phyloP scores from a whole-genome alignment of 768 basidiomycete species.

The Mycena indigotica region DNA sequence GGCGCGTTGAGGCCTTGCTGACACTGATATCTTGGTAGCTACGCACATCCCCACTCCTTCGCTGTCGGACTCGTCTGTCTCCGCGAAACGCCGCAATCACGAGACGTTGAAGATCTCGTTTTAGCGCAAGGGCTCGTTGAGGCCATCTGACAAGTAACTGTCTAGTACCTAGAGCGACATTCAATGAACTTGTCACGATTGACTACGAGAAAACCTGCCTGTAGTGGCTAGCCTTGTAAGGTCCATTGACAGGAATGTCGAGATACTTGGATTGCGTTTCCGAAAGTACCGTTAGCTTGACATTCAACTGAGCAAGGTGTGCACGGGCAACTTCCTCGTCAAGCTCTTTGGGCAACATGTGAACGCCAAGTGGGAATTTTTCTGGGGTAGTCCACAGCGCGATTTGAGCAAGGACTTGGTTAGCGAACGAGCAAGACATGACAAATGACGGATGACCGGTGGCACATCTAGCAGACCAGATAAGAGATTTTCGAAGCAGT shows the following conservation, averaged over 20 bases:
- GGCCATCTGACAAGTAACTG: slow-evolving; percentile 52
- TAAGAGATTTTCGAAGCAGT: background rate
- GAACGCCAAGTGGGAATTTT: slow-evolving; percentile 94
- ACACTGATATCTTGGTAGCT: slow-evolving; percentile 6
- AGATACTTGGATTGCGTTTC: slow-evolving; percentile 85
- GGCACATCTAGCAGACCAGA: slow-evolving; percentile 66
- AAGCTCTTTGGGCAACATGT: slow-evolving; percentile 97
- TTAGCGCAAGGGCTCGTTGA: slow-evolving; percentile 76
- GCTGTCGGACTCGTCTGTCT: slow-evolving; percentile 45
- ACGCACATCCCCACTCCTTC: slow-evolving; percentile 31
- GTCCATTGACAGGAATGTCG: slow-evolving; percentile 82
- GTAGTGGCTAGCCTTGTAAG: slow-evolving; percentile 54
- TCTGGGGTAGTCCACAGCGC: slow-evolving; percentile 93
- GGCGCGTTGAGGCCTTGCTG: slow-evolving; percentile 61
- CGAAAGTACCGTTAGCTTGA: slow-evolving; percentile 84
- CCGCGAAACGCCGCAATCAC: slow-evolving; percentile 42
- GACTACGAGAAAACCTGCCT: slow-evolving; percentile 1
- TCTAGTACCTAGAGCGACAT: slow-evolving; percentile 51
- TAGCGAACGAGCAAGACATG: slow-evolving; percentile 99
- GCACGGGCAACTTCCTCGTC: slow-evolving; percentile 99
- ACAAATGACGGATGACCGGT: slow-evolving; percentile 99
- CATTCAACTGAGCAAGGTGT: slow-evolving; percentile 87
- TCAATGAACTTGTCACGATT: background rate
- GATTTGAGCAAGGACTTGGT: slow-evolving; percentile 98
- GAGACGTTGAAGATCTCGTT: slow-evolving; percentile 71